Conservation (phyloP, 2,329 filamentous ascomycete genomes). For the Colletotrichum sidae region DNA sequence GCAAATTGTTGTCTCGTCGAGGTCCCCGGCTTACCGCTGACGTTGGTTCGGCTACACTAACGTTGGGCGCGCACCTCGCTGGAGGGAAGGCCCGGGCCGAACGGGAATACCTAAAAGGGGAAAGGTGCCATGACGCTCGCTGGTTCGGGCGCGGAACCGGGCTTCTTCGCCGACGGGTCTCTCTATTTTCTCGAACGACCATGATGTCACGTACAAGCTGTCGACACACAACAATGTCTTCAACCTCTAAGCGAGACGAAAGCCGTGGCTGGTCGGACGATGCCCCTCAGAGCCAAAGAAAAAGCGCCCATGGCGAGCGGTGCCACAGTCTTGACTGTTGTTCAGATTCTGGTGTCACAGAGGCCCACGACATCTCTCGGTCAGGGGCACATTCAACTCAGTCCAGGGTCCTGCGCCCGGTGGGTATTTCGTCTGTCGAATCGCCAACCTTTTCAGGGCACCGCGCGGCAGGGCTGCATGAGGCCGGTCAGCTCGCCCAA, state of each 20-base stretch:
- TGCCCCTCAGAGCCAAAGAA: neutral
- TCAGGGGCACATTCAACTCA: neutral
- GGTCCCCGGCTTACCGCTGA: neutral
- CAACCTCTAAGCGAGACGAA: neutral
- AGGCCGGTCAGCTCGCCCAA: constrained; percentile 4
- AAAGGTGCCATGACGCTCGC: neutral
- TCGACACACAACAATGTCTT: neutral
- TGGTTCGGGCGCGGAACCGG: constrained; percentile 1
- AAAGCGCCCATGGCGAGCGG: neutral
- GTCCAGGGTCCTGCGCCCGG: neutral
- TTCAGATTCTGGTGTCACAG: too few species aligned
- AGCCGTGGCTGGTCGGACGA: neutral
- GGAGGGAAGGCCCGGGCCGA: neutral
- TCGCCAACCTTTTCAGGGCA: neutral
- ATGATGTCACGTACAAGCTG: neutral
- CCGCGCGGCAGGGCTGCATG: neutral
- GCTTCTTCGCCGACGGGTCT: neutral
- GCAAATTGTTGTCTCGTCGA: neutral
- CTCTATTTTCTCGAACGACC: neutral
- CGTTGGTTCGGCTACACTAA: neutral
- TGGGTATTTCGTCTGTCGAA: neutral
- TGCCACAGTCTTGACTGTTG: neutral
- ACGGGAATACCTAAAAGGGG: neutral
- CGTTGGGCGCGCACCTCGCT: neutral
- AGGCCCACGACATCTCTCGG: neutral